Evolutionary conservation across 805 yeast genomes (phyloP).

Genomic region (Candida lessepsii): DNA sequence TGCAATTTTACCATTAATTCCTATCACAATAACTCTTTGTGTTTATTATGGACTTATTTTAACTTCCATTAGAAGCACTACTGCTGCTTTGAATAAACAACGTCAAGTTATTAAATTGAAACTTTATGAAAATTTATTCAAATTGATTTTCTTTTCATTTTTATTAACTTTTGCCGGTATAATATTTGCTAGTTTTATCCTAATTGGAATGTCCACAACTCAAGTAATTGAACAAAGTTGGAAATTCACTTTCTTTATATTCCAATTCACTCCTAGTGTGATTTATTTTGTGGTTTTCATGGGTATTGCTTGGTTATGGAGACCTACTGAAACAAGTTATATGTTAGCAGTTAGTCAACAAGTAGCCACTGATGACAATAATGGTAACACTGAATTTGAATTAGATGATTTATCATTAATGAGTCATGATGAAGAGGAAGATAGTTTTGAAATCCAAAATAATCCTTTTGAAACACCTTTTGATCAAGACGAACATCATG

Average conservation of each 20-base stretch:
- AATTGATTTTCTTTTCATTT: conserved; percentile 70
- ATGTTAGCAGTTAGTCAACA: conserved; percentile 94
- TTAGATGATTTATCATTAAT: conserved; percentile 56
- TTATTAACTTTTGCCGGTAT: conserved; percentile 70
- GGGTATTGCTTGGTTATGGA: conserved; percentile 87
- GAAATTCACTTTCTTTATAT: conserved; percentile 84
- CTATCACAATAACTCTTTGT: conserved; percentile 67
- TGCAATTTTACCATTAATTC: conserved; percentile 62
- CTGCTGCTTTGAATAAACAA: conserved; percentile 70
- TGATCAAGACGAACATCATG: conserved; percentile 16
- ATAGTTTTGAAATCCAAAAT: conserved; percentile 38
- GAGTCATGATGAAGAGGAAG: conserved; percentile 44
- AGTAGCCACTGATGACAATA: conserved; percentile 77
- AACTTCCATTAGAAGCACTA: conserved; percentile 71
- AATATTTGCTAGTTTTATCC: conserved; percentile 64
- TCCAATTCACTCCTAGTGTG: conserved; percentile 94
- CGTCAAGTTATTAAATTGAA: conserved; percentile 88
- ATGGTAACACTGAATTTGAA: conserved; percentile 49
- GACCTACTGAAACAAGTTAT: conserved; percentile 94
- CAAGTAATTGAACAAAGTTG: conserved; percentile 84
- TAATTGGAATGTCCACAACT: conserved; percentile 69
- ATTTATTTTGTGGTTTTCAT: conserved; percentile 82
- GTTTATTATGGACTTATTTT: conserved; percentile 74
- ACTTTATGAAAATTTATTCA: conserved; percentile 79
- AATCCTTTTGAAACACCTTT: conserved; percentile 29